Conservation (phyloP, 768 basidiomycete genomes). For the Pilatotrama ljubarskyi region DNA sequence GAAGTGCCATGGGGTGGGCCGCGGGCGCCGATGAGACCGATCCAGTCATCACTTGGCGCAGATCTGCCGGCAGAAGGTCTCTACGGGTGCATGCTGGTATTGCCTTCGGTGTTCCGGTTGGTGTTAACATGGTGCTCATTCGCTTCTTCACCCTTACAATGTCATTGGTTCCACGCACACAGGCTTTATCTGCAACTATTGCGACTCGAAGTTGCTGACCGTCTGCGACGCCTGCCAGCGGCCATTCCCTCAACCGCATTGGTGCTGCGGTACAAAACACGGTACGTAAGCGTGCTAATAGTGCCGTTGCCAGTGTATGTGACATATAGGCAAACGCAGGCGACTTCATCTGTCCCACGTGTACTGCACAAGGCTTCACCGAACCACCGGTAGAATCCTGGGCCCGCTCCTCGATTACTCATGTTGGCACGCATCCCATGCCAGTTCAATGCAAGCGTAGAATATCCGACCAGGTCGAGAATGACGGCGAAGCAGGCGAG, state of each 20-base stretch:
- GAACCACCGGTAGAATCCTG: no score
- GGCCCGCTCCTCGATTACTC: no score
- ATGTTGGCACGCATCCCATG: no score
- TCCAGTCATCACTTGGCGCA: not conserved
- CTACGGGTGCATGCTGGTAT: not conserved
- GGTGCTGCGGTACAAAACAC: conserved; percentile 4
- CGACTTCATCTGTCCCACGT: conserved; percentile 7
- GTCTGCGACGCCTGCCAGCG: conserved; percentile 2
- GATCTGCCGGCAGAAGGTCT: not conserved
- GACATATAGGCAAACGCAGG: not conserved
- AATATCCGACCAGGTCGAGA: not conserved
- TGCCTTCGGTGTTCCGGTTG: conserved; percentile 1
- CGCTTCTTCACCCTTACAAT: not conserved
- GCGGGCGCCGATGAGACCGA: not conserved
- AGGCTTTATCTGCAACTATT: conserved; percentile 19
- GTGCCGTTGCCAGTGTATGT: not conserved
- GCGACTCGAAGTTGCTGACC: conserved; percentile 8
- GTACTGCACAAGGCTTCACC: no score
- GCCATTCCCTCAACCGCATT: conserved; percentile 3
- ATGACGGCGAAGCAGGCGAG: not conserved
- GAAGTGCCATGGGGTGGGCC: no score
- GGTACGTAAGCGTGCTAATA: conserved; percentile 3
- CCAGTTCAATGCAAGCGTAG: not conserved
- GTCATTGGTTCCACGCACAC: not conserved
- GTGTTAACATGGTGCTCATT: not conserved